Evolutionary conservation across 768 basidiomycete species (phyloP).

Genomic region (Mycena indigotica): DNA sequence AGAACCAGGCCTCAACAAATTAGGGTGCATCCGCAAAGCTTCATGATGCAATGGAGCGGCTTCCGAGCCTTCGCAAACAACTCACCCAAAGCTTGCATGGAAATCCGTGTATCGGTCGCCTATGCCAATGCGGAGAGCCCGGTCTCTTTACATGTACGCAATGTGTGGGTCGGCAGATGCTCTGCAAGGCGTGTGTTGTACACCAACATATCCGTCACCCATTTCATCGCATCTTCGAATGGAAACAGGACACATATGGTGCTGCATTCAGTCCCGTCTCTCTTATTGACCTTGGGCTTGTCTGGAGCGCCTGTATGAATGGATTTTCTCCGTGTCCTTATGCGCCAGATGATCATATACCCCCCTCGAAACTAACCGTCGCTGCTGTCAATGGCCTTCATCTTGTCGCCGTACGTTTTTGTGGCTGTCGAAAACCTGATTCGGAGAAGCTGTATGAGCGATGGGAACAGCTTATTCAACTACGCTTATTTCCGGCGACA

Average conservation of each 20-base stretch:
- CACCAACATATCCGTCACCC: neutral
- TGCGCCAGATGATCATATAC: too few species aligned
- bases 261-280: neutral
- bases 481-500: slow-evolving; percentile 20
- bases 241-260: neutral
- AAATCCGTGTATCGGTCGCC: neutral
- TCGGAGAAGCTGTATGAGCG: neutral
- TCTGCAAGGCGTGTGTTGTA: neutral
- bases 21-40: neutral
- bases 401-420: neutral
- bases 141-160: neutral
- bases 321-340: neutral
- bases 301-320: neutral
- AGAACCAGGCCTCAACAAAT: neutral
- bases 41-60: neutral
- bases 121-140: neutral
- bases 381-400: neutral
- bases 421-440: neutral
- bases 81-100: neutral
- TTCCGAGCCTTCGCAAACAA: neutral
- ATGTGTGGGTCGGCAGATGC: slow-evolving; percentile 3
- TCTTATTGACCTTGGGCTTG: neutral
- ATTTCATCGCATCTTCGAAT: slow-evolving; percentile 7
- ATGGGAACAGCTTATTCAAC: slow-evolving; percentile 1
- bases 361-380: too few species aligned